phyloP scores from a whole-genome alignment of 306 rosid genomes.

The Trifolium fragiferum region DNA sequence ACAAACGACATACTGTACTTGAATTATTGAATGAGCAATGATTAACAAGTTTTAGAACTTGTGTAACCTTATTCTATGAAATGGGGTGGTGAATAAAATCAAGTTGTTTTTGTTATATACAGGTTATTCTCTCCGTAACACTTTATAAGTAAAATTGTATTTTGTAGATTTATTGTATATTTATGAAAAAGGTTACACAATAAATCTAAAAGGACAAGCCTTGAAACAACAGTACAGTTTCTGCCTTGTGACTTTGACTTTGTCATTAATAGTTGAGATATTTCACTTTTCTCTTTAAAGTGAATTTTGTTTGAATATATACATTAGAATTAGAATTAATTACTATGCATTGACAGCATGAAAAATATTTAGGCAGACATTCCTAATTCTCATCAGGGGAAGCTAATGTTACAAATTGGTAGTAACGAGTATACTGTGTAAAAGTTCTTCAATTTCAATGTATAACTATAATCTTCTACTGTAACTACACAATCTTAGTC shows the following conservation, averaged over 20 bases:
- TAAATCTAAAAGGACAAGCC: too few species aligned
- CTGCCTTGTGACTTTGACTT: not conserved
- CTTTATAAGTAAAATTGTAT: too few species aligned
- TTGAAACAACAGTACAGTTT: not conserved
- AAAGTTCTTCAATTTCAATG: constrained; percentile 34
- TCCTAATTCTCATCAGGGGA: constrained; percentile 40
- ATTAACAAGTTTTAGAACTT: too few species aligned
- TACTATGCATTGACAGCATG: not conserved
- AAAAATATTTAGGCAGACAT: not conserved
- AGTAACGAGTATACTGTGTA: constrained; percentile 38
- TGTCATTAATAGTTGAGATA: constrained; percentile 16
- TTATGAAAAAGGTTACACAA: too few species aligned
- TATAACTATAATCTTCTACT: constrained; percentile 56
- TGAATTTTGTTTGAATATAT: not conserved
- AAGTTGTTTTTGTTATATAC: too few species aligned
- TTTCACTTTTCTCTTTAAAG: not conserved
- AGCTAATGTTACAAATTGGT: constrained; percentile 40
- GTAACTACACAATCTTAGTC: constrained; percentile 44
- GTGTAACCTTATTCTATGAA: too few species aligned
- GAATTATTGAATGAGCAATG: not conserved
- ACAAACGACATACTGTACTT: constrained; percentile 12
- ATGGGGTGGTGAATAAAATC: too few species aligned
- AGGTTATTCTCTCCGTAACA: too few species aligned
- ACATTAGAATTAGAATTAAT: not conserved
- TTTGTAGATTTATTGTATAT: too few species aligned